Conservation (phyloP, 345 rosid species). For the Pistacia atlantica region DNA sequence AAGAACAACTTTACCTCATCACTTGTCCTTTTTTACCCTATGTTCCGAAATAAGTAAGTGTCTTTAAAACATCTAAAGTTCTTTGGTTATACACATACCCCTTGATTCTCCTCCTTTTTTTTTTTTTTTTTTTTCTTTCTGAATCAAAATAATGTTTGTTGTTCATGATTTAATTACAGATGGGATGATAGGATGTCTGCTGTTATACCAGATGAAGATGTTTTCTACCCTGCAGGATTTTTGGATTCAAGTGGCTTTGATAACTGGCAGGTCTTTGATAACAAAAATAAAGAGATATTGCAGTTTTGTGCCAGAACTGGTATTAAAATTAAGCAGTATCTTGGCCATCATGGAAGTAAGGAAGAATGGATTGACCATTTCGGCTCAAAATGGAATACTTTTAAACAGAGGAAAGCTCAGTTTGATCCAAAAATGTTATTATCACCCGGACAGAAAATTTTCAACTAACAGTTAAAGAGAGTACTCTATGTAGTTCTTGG, state of each 20-base stretch:
- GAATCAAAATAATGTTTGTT: too few relatives aligned
- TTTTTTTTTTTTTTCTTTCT: too few relatives aligned
- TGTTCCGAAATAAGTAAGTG: conserved; percentile 39
- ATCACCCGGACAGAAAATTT: conserved; percentile 47
- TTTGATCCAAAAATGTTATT: conserved; percentile 45
- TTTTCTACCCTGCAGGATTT: conserved; percentile 42
- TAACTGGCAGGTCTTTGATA: conserved; percentile 34
- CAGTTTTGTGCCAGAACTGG: conserved; percentile 29
- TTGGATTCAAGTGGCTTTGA: conserved; percentile 34
- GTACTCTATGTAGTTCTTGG: not conserved
- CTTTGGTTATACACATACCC: not conserved
- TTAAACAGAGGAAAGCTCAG: conserved; percentile 24
- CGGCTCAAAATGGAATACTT: conserved; percentile 39
- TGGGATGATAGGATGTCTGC: conserved; percentile 44
- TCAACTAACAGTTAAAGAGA: conserved; percentile 8
- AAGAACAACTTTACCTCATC: conserved; percentile 40
- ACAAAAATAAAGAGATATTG: conserved; percentile 36
- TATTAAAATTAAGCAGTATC: conserved; percentile 31
- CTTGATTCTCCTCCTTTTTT: not conserved
- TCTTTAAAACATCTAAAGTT: not conserved
- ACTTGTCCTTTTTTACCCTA: conserved; percentile 39
- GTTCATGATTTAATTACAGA: conserved; percentile 15
- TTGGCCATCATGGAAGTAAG: conserved; percentile 24
- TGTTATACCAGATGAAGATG: conserved; percentile 45
- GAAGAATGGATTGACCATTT: conserved; percentile 41